Evolutionary conservation across 768 basidiomycete species (phyloP).

Genomic region (Auricularia heimuer): DNA sequence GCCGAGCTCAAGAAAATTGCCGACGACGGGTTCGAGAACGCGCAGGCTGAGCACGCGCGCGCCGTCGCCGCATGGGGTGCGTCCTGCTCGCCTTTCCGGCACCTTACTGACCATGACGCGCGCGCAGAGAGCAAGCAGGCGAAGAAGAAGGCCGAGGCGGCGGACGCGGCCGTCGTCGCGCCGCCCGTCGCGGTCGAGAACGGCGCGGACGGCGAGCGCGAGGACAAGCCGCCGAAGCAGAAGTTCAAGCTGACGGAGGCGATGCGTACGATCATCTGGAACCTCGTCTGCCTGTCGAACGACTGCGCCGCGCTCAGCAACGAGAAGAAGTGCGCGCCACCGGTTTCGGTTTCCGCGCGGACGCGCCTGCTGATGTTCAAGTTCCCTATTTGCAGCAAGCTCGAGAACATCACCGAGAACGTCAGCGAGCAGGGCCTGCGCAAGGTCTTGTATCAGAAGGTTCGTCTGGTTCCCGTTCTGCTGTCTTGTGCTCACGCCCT

Average conservation of each 20-base stretch:
- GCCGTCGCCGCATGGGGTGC: conserved; percentile 59
- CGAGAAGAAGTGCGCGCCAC: conserved; percentile 22
- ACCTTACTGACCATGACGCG: background rate
- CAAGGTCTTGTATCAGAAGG: conserved; percentile 75
- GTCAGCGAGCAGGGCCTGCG: conserved; percentile 75
- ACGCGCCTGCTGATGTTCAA: background rate
- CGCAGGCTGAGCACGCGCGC: conserved; percentile 70
- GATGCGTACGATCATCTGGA: conserved; percentile 76
- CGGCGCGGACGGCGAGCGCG: conserved; percentile 9
- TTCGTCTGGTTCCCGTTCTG: conserved; percentile 17
- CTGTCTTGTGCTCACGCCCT: background rate
- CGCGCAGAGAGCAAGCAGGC: background rate
- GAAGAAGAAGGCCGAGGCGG: conserved; percentile 16
- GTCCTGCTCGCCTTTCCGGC: conserved; percentile 12
- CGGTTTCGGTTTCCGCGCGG: background rate
- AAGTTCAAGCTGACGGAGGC: conserved; percentile 70
- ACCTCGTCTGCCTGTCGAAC: conserved; percentile 71
- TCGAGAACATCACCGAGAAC: conserved; percentile 60
- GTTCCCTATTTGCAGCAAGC: conserved; percentile 18
- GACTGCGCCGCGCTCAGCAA: conserved; percentile 54
- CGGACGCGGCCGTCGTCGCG: conserved; percentile 11
- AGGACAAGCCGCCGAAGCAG: conserved; percentile 58
- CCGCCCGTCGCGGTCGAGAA: background rate
- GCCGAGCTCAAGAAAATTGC: conserved; percentile 52
- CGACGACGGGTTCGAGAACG: conserved; percentile 53